Percentiles rank a stretch among this genome's conserved stretches.
These are phyloP conservation scores for Talaromyces piceae DNA, from an alignment of 2,329 filamentous ascomycete species.

Conservation along the genomic window DNA sequence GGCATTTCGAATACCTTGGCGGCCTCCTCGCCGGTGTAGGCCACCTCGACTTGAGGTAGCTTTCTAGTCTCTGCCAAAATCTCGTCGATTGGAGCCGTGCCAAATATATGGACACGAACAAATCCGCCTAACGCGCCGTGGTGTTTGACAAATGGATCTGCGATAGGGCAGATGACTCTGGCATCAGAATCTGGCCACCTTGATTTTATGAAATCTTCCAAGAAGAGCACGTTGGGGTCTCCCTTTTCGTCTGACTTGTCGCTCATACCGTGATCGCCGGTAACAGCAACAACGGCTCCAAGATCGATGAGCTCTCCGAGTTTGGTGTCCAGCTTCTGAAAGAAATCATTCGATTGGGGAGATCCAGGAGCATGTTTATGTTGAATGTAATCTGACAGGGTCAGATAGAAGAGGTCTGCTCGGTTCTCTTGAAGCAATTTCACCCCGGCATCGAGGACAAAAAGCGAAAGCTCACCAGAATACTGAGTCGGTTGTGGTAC, in stretches of 20 bases:
- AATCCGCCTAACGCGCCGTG: conserved; percentile 39
- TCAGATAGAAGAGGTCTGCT: conserved; percentile 38
- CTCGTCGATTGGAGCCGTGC: conserved; percentile 16
- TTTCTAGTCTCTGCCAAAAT: conserved; percentile 23
- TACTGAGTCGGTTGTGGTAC: conserved; percentile 33
- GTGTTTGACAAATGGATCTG: conserved; percentile 39
- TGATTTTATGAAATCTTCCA: conserved; percentile 30
- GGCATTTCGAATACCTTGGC: conserved; percentile 32
- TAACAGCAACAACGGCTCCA: conserved; percentile 33
- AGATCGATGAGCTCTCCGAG: conserved; percentile 26
- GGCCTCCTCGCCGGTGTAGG: conserved; percentile 25
- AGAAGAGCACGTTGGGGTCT: conserved; percentile 33
- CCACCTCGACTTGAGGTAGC: conserved; percentile 28
- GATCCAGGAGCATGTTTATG: conserved; percentile 36
- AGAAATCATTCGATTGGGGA: conserved; percentile 32
- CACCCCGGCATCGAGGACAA: conserved; percentile 38
- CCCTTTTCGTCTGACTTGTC: conserved; percentile 30
- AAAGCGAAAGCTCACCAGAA: conserved; percentile 38
- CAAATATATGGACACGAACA: conserved; percentile 33
- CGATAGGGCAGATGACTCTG: conserved; percentile 39
- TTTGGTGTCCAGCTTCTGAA: conserved; percentile 27
- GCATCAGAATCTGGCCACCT: conserved; percentile 24
- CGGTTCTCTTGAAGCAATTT: conserved; percentile 34
- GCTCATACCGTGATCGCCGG: conserved; percentile 41
- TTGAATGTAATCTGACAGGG: conserved; percentile 40